Conservation (phyloP, 2,329 filamentous ascomycete genomes). For the Mycogone perniciosa region DNA sequence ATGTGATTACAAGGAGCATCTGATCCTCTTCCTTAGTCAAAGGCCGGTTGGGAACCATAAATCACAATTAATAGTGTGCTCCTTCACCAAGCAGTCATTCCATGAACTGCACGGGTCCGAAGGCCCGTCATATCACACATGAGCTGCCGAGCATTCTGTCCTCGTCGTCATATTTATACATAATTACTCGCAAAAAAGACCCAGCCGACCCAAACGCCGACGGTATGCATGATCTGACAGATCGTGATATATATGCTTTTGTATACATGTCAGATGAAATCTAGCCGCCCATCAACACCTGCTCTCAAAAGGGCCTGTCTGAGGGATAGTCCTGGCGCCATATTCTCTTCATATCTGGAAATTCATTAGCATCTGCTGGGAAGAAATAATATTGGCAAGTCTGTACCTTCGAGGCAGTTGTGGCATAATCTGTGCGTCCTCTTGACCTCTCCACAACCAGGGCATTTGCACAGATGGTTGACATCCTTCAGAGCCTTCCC, state of each 20-base stretch:
- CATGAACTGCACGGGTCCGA: neutral
- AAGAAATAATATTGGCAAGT: neutral
- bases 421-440: constrained; percentile 84
- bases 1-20: no score
- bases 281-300: constrained; percentile 9
- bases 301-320: constrained; percentile 26
- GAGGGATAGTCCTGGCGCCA: constrained; percentile 35
- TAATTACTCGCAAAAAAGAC: constrained; percentile 19
- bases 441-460: constrained; percentile 82
- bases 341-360: constrained; percentile 40
- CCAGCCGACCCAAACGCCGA: constrained; percentile 28
- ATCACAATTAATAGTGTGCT: no score
- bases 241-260: constrained; percentile 26
- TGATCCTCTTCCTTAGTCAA: no score
- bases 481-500: constrained; percentile 93
- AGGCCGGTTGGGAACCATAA: no score
- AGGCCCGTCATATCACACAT: neutral
- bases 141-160: neutral
- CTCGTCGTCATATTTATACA: constrained; percentile 9
- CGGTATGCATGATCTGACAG: constrained; percentile 26
- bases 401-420: constrained; percentile 75
- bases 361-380: neutral
- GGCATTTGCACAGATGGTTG: constrained; percentile 78
- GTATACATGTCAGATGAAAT: constrained; percentile 18
- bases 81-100: no score